Percentiles rank a stretch among this genome's conserved stretches.
Conservation (phyloP, 257 asterid species). For the Primulina huaijiensis region DNA sequence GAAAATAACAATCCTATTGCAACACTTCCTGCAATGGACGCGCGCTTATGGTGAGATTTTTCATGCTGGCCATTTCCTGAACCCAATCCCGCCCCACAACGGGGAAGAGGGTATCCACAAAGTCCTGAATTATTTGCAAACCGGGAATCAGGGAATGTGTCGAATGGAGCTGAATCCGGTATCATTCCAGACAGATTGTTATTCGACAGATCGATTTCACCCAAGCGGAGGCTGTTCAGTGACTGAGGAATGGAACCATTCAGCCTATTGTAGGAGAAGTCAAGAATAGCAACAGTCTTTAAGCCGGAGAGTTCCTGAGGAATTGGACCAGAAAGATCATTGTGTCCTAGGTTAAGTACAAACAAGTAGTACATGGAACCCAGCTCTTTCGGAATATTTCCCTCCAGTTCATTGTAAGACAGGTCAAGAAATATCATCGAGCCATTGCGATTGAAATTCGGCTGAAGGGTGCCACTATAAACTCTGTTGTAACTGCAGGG, state of each 20-base stretch:
- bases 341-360: slow-evolving; percentile 74
- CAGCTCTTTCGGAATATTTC: slow-evolving; percentile 82
- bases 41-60: slow-evolving; percentile 53
- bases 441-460: slow-evolving; percentile 84
- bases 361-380: slow-evolving; percentile 69
- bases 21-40: slow-evolving; percentile 79
- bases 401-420: slow-evolving; percentile 67
- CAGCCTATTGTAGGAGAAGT: slow-evolving; percentile 66
- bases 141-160: slow-evolving; percentile 62
- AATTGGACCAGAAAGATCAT: slow-evolving; percentile 70
- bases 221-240: slow-evolving; percentile 55
- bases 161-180: slow-evolving; percentile 78
- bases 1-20: slow-evolving; percentile 80
- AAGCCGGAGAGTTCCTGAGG: slow-evolving; percentile 72
- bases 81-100: slow-evolving; percentile 39
- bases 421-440: slow-evolving; percentile 92
- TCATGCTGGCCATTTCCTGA: slow-evolving; percentile 32
- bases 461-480: slow-evolving; percentile 64
- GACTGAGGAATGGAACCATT: slow-evolving; percentile 72
- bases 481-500: slow-evolving; percentile 78
- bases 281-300: slow-evolving; percentile 78
- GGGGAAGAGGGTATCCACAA: slow-evolving; percentile 78
- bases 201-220: slow-evolving; percentile 75
- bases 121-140: slow-evolving; percentile 78
- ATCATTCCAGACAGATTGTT: slow-evolving; percentile 71